These are phyloP conservation scores for Mucor plumbeus DNA, from an alignment of 371 early-diverging fungal species.

Conservation along the genomic window DNA sequence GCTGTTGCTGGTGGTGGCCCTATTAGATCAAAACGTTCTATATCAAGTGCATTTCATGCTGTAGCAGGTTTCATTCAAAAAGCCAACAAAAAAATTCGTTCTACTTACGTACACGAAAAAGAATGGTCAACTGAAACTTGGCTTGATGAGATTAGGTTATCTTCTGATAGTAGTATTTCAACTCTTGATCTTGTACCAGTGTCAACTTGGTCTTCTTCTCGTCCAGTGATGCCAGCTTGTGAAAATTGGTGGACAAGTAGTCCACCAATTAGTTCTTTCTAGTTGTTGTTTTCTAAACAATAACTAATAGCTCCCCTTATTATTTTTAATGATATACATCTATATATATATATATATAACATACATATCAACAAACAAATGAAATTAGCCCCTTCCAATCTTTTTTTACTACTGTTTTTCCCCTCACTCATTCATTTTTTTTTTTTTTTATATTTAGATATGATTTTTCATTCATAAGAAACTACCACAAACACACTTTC, in stretches of 20 bases:
- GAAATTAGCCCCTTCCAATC: neutral
- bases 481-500: neutral
- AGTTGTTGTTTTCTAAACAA: neutral
- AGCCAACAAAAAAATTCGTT: slow-evolving; percentile 16
- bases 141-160: slow-evolving; percentile 16
- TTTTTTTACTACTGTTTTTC: neutral
- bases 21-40: slow-evolving; percentile 11
- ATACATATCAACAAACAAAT: neutral
- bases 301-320: neutral
- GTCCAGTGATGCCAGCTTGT: slow-evolving; percentile 5
- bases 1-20: slow-evolving; percentile 1
- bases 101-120: neutral
- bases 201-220: neutral
- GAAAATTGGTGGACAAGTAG: slow-evolving; percentile 26
- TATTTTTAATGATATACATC: no score
- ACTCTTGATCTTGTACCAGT: neutral
- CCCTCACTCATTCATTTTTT: neutral
- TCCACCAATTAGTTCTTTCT: slow-evolving; percentile 17
- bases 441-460: neutral
- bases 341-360: slow-evolving; percentile 2
- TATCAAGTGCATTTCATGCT: slow-evolving; percentile 26
- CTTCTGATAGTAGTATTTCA: slow-evolving; percentile 10
- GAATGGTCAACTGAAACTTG: slow-evolving; percentile 19
- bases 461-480: neutral
- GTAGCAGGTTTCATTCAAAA: slow-evolving; percentile 23